These are phyloP conservation scores for Silene noctiflora DNA, from an alignment of 179 eudicot genomes.

Conservation along the genomic window DNA sequence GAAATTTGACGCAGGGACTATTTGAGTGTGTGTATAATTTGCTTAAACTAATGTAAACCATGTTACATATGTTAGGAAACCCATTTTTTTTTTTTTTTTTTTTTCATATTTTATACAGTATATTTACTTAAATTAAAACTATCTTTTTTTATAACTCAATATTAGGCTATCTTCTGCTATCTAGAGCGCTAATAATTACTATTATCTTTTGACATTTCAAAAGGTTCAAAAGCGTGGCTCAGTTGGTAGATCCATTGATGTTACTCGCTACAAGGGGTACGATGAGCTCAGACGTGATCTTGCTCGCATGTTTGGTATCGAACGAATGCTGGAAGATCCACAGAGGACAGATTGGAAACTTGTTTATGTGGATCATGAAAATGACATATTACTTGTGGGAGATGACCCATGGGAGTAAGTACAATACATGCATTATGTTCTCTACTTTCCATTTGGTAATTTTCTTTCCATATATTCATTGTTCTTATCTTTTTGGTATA, in stretches of 20 bases:
- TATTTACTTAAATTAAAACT: no score
- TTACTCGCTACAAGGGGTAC: slow-evolving; percentile 72
- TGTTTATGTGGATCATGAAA: slow-evolving; percentile 91
- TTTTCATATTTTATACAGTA: no score
- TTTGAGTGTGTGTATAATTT: not conserved
- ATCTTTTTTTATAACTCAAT: not conserved
- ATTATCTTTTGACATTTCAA: not conserved
- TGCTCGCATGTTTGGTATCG: slow-evolving; percentile 91
- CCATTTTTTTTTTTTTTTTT: not conserved
- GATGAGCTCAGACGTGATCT: slow-evolving; percentile 72
- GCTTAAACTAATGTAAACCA: not conserved
- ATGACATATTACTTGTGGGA: slow-evolving; percentile 85
- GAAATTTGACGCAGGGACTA: not conserved
- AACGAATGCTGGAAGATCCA: slow-evolving; percentile 66
- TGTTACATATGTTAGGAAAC: no score
- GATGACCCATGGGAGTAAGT: slow-evolving; percentile 99
- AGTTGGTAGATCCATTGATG: slow-evolving; percentile 95
- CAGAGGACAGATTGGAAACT: slow-evolving; percentile 84
- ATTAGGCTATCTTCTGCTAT: not conserved
- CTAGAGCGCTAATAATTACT: not conserved
- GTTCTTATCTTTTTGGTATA: not conserved
- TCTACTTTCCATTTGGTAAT: not conserved
- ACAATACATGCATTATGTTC: not conserved
- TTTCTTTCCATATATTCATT: not conserved
- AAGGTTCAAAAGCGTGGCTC: slow-evolving; percentile 98